A percentile compares a stretch with the other conserved stretches of the same genome.
These are phyloP conservation scores for Priceomyces melissophilus DNA, from an alignment of 805 yeast genomes.

Conservation along the genomic window DNA sequence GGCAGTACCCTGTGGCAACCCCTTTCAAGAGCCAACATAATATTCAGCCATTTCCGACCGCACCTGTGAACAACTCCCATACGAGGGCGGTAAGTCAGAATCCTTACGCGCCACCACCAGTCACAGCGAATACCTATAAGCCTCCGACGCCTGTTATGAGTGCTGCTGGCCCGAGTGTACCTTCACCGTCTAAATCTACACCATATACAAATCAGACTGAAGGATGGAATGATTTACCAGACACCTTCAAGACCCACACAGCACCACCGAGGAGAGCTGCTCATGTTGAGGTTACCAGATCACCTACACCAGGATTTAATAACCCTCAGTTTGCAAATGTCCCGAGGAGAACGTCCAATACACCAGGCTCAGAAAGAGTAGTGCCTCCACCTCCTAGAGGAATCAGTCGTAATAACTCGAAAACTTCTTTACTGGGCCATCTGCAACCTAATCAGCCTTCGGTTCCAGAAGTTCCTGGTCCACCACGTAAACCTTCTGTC, in stretches of 20 bases:
- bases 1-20: conserved; percentile 16
- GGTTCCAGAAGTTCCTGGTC: conserved; percentile 6
- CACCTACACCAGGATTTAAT: conserved; percentile 21
- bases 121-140: conserved; percentile 9
- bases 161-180: conserved; percentile 4
- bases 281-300: conserved; percentile 29
- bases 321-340: conserved; percentile 16
- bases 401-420: conserved; percentile 22
- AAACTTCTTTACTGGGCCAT: conserved; percentile 13
- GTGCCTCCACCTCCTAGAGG: conserved; percentile 30
- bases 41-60: conserved; percentile 12
- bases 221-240: conserved; percentile 73
- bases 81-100: conserved; percentile 17
- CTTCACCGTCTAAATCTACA: conserved; percentile 23
- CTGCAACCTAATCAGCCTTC: not conserved
- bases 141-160: conserved; percentile 13
- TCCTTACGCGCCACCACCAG: conserved; percentile 21
- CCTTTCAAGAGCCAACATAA: conserved; percentile 6
- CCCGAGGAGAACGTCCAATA: conserved; percentile 15
- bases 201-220: conserved; percentile 46
- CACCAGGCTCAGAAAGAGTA: conserved; percentile 4
- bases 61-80: conserved; percentile 31
- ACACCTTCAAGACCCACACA: conserved; percentile 41
- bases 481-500: conserved; percentile 20
- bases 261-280: conserved; percentile 46